phyloP scores from a whole-genome alignment of 352 stramenopile species.

The Blastocystis sp. region DNA sequence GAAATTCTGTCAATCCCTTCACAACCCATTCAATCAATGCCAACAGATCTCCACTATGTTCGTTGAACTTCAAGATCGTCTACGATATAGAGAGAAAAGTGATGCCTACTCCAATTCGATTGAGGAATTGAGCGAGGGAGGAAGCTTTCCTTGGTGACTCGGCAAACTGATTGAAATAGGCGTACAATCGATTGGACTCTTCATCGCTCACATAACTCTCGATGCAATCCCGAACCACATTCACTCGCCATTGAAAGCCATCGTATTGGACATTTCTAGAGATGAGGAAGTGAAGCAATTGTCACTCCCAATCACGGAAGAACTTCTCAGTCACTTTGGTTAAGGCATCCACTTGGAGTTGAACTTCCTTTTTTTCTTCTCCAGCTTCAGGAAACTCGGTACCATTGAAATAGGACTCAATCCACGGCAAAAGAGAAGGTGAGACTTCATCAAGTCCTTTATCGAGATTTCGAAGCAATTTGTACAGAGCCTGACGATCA shows the following conservation, averaged over 20 bases:
- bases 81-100: not conserved
- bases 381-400: slow-evolving; percentile 50
- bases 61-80: slow-evolving; percentile 54
- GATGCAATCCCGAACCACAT: slow-evolving; percentile 56
- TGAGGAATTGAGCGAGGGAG: slow-evolving; percentile 33
- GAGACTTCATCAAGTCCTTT: slow-evolving; percentile 50
- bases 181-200: slow-evolving; percentile 1
- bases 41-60: slow-evolving; percentile 48
- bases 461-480: slow-evolving; percentile 36
- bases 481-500: slow-evolving; percentile 25
- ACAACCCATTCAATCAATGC: slow-evolving; percentile 58
- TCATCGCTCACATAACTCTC: slow-evolving; percentile 55
- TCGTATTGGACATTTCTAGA: slow-evolving; percentile 59
- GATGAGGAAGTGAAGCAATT: not conserved
- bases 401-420: slow-evolving; percentile 61
- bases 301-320: slow-evolving; percentile 59
- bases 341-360: slow-evolving; percentile 41
- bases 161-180: slow-evolving; percentile 44
- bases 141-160: not conserved
- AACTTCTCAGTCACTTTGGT: slow-evolving; percentile 59
- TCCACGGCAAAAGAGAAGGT: slow-evolving; percentile 50
- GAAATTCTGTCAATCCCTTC: slow-evolving; percentile 59
- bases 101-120: not conserved
- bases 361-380: slow-evolving; percentile 27
- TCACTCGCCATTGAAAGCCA: slow-evolving; percentile 61